phyloP scores from a whole-genome alignment of 768 basidiomycete genomes.

The Mycena capillaripes region DNA sequence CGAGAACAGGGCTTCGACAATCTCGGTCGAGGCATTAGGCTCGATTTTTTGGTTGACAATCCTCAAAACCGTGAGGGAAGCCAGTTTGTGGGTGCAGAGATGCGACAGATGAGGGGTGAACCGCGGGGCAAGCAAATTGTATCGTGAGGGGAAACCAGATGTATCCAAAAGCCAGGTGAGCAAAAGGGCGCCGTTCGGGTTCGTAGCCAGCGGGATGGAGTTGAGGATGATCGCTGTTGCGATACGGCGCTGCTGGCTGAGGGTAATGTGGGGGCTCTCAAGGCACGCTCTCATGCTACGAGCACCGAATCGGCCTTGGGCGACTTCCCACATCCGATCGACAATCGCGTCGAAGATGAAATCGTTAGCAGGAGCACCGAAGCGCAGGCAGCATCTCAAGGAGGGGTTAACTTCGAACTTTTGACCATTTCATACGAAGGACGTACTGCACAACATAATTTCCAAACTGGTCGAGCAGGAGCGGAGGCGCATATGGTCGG shows the following conservation, averaged over 20 bases:
- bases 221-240: conserved; percentile 96
- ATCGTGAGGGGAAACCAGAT: conserved; percentile 95
- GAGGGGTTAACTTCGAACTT: conserved; percentile 3
- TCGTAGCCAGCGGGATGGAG: conserved; percentile 97
- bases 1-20: conserved; percentile 92
- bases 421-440: not conserved
- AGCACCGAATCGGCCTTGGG: conserved; percentile 97
- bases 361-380: conserved; percentile 90
- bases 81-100: conserved; percentile 97
- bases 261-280: conserved; percentile 88
- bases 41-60: conserved; percentile 98
- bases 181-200: conserved; percentile 95
- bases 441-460: conserved; percentile 91
- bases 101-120: conserved; percentile 98
- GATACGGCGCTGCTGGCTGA: conserved; percentile 95
- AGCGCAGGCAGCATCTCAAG: conserved; percentile 87
- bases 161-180: conserved; percentile 98
- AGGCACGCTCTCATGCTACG: conserved; percentile 98
- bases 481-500: conserved; percentile 91
- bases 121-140: conserved; percentile 93
- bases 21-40: conserved; percentile 86
- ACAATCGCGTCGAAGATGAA: conserved; percentile 99
- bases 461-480: conserved; percentile 94
- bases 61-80: conserved; percentile 93
- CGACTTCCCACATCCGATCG: conserved; percentile 98